Evolutionary conservation across 441 rosid genomes (phyloP).

Genomic region (Macaranga tanarius): DNA sequence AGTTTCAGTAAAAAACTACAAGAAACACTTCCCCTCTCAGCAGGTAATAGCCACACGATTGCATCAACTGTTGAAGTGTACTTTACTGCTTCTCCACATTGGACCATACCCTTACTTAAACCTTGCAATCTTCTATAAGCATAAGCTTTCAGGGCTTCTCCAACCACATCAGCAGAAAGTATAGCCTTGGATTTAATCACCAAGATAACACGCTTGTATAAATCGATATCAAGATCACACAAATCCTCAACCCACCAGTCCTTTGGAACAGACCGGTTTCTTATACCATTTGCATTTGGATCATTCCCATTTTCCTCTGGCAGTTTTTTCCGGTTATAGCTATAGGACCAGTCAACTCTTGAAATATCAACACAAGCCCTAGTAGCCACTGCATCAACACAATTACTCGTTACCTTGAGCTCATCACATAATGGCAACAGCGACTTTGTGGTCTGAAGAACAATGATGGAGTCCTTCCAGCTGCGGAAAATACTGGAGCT

Average conservation of each 20-base stretch:
- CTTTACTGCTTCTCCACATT: constrained; percentile 45
- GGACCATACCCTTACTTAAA: constrained; percentile 50
- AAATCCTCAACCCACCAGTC: constrained; percentile 97
- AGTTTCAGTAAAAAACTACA: constrained; percentile 74
- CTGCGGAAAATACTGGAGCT: constrained; percentile 65
- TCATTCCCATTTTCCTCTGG: constrained; percentile 55
- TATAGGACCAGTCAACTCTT: constrained; percentile 79
- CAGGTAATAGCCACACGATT: constrained; percentile 57
- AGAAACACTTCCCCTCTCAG: constrained; percentile 64
- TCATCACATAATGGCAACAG: constrained; percentile 61
- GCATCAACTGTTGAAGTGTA: constrained; percentile 56
- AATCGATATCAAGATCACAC: constrained; percentile 68
- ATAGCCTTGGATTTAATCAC: constrained; percentile 45
- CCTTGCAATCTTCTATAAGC: constrained; percentile 68
- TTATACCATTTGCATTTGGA: constrained; percentile 33
- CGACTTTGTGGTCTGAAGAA: constrained; percentile 59
- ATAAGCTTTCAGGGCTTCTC: constrained; percentile 82
- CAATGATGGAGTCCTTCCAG: constrained; percentile 88
- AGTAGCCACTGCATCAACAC: constrained; percentile 65
- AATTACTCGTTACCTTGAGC: constrained; percentile 50
- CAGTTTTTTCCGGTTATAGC: constrained; percentile 65
- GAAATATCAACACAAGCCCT: constrained; percentile 62
- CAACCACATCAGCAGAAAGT: constrained; percentile 53
- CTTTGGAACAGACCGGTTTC: constrained; percentile 55
- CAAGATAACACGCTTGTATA: constrained; percentile 53